phyloP scores from a whole-genome alignment of 2,329 filamentous ascomycete species.

The Clarireedia paspali region DNA sequence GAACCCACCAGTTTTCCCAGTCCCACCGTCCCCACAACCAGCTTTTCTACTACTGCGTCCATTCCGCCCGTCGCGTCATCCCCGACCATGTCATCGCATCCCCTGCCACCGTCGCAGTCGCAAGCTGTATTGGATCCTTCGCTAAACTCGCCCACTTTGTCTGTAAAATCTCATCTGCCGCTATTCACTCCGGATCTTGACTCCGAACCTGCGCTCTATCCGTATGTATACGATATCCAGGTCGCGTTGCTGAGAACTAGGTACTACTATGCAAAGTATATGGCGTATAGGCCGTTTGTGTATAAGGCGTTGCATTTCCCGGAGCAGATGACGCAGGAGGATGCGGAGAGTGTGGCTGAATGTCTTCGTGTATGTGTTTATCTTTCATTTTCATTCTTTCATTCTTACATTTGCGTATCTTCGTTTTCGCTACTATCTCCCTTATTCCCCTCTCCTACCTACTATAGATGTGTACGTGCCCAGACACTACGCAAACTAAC shows the following conservation, averaged over 20 bases:
- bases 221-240: conserved; percentile 47
- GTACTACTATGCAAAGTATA: conserved; percentile 51
- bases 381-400: not conserved
- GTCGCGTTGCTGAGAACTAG: conserved; percentile 48
- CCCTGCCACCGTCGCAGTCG: not conserved
- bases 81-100: not conserved
- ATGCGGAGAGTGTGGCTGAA: conserved; percentile 45
- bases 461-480: not conserved
- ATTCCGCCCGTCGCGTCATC: not conserved
- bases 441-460: not conserved
- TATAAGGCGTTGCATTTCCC: conserved; percentile 54
- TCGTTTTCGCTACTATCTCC: not conserved
- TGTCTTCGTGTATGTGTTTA: conserved; percentile 37
- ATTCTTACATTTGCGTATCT: not conserved
- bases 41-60: conserved; percentile 13
- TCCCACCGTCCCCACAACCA: not conserved
- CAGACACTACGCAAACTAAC: conserved; percentile 1
- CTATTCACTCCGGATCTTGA: conserved; percentile 43
- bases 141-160: conserved; percentile 13
- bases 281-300: conserved; percentile 50
- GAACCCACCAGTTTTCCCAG: conserved; percentile 37
- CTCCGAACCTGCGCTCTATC: conserved; percentile 37
- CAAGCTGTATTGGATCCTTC: conserved; percentile 14
- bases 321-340: conserved; percentile 44
- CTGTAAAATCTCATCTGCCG: conserved; percentile 23